These are phyloP conservation scores for Acanthamoeba castellanii DNA, from an alignment of 208 protist species.

Conservation along the genomic window DNA sequence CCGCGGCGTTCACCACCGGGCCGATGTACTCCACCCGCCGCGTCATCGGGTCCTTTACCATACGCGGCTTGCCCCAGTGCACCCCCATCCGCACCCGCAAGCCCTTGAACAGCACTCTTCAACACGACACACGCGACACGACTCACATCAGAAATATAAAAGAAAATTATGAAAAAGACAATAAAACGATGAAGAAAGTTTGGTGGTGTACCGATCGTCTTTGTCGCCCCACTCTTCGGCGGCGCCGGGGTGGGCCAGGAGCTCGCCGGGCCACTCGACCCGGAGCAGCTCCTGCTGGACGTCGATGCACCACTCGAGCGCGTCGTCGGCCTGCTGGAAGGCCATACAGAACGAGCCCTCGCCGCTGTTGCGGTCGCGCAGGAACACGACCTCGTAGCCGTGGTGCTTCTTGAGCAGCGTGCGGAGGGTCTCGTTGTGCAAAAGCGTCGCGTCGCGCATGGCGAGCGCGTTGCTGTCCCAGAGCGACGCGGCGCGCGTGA, in stretches of 20 bases:
- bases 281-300: slow-evolving; percentile 62
- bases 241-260: slow-evolving; percentile 58
- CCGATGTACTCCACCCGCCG: slow-evolving; percentile 45
- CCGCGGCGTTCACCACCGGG: slow-evolving; percentile 21
- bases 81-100: slow-evolving; percentile 66
- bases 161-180: too few relatives aligned
- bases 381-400: slow-evolving; percentile 69
- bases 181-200: too few relatives aligned
- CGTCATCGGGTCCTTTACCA: slow-evolving; percentile 45
- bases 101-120: slow-evolving; percentile 51
- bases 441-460: slow-evolving; percentile 20
- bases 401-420: not conserved
- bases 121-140: too few relatives aligned
- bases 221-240: slow-evolving; percentile 72
- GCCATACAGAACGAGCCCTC: slow-evolving; percentile 76
- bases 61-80: slow-evolving; percentile 15
- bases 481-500: slow-evolving; percentile 50
- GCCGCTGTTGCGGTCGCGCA: slow-evolving; percentile 64
- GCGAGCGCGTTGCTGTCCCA: slow-evolving; percentile 50
- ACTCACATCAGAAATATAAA: too few relatives aligned
- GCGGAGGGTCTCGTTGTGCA: slow-evolving; percentile 56
- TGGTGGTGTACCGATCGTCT: not conserved
- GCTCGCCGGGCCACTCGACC: slow-evolving; percentile 14
- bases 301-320: slow-evolving; percentile 36
- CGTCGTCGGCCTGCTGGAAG: slow-evolving; percentile 67